Evolutionary conservation across 1,284 basidiomycete genomes (phyloP), one percentile per base, ranked within the genome.

Genomic region (Cronartium ribicola): DNA sequence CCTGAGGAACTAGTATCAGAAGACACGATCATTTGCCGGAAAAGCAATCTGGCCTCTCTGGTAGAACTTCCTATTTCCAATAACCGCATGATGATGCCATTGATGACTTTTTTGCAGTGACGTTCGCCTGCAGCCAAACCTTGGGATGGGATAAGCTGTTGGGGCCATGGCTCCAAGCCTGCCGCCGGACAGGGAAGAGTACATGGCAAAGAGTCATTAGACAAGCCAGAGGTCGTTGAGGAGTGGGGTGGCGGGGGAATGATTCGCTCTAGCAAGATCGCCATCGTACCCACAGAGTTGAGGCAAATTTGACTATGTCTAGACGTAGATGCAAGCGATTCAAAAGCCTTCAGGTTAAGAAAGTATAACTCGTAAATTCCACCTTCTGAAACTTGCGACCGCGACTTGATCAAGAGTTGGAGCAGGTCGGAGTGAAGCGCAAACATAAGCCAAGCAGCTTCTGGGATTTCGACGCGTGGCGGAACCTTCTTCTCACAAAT

Each of bases 391-490:
- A 37, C 61, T 41, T 55, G 20, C 22, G 51, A 39, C 22, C 51
- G 60, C 11, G 39, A 11, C 37, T 55, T 8, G 55, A 14, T 43
- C 65, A 41, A 43, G 36, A 41, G 11, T 17, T 66, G 66, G 14
- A 51, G 10, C 36, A 73, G 44, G 66, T 73, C 70, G 0, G 70
- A 62, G 43, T 73, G 70, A 41, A 73, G 55, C 36, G 70, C 48
- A 7, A 73, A 73, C 17, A 73, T 40, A 13, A 73, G 40, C 20
- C 64, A 40, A 40, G 66, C 51, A 57, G 70, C 70, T 43, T 73
- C 70, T 17, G 70, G 62, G 46, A 73, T 60, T 40, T 73, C 70
- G 51, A 73, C 70, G 39, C 70, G 70, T 29, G 65, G 44, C n/a
- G 22, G 8, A 44, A 65, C 55, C 20, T 36, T 7, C 8, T 55